These are phyloP conservation scores for Didymella exigua DNA, from an alignment of 2,329 filamentous ascomycete species.

Conservation along the genomic window DNA sequence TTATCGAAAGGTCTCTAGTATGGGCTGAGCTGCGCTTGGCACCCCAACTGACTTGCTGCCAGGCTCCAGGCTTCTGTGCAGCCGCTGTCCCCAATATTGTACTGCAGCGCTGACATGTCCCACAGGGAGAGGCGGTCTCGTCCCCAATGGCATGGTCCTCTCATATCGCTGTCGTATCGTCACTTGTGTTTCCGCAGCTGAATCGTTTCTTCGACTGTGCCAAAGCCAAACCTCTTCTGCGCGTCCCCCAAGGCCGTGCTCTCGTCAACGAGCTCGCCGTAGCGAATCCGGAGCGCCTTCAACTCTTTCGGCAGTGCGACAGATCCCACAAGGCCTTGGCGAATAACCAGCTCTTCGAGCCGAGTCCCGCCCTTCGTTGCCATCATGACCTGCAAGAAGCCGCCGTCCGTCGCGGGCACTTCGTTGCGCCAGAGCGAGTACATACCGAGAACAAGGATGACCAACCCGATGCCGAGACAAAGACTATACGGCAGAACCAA, in stretches of 20 bases:
- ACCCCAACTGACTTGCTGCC: no score
- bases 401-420: conserved; percentile 9
- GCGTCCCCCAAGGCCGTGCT: no score
- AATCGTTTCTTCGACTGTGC: background rate
- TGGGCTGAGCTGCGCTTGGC: no score
- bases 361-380: conserved; percentile 15
- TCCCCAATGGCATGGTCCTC: no score
- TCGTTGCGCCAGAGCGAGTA: conserved; percentile 11
- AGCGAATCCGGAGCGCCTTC: background rate
- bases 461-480: background rate
- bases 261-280: background rate
- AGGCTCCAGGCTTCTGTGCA: no score
- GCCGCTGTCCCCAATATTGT: no score
- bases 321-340: background rate
- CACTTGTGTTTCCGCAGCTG: background rate
- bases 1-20: no score
- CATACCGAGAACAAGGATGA: conserved; percentile 7
- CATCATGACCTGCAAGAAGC: conserved; percentile 21
- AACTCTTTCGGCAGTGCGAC: background rate
- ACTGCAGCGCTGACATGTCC: no score
- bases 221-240: background rate
- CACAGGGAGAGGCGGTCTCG: no score
- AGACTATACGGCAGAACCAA: conserved; percentile 18
- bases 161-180: no score
- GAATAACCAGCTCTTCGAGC: background rate